Evolutionary conservation across 441 rosid genomes (phyloP).

Genomic region (Gossypium schwendimanii): DNA sequence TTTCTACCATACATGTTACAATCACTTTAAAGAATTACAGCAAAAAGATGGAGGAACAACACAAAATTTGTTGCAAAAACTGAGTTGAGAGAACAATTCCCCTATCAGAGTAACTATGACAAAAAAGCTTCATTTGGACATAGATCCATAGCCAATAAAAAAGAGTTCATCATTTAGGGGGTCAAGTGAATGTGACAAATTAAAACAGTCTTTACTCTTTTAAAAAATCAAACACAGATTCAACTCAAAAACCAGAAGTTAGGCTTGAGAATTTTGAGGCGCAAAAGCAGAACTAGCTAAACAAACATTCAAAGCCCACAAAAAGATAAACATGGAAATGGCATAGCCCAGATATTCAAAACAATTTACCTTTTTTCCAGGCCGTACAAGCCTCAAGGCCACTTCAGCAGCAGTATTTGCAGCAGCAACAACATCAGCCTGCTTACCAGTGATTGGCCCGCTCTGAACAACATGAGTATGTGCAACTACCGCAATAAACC

Average conservation of each 20-base stretch:
- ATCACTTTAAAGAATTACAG: not conserved
- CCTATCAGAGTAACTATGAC: slow-evolving; percentile 73
- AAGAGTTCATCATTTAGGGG: slow-evolving; percentile 44
- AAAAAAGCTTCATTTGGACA: slow-evolving; percentile 43
- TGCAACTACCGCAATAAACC: slow-evolving; percentile 85
- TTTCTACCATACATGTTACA: not conserved
- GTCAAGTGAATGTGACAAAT: not conserved
- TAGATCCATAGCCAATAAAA: slow-evolving; percentile 37
- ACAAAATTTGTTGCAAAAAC: not conserved
- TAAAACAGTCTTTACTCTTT: not conserved
- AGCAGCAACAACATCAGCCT: slow-evolving; percentile 90
- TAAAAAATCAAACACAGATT: not conserved
- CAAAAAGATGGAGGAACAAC: not conserved
- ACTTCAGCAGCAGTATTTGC: slow-evolving; percentile 97
- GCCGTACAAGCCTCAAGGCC: slow-evolving; percentile 94
- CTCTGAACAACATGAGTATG: slow-evolving; percentile 79
- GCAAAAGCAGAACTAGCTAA: not conserved
- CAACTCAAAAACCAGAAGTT: not conserved
- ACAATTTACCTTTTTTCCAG: slow-evolving; percentile 76
- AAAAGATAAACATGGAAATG: not conserved
- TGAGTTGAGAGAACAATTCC: slow-evolving; percentile 7
- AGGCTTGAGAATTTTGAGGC: not conserved
- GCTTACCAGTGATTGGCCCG: slow-evolving; percentile 61
- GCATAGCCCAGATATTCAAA: not conserved
- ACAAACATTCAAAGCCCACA: not conserved